These are phyloP conservation scores for Auriscalpium vulgare DNA, from an alignment of 768 basidiomycete genomes.

Conservation along the genomic window DNA sequence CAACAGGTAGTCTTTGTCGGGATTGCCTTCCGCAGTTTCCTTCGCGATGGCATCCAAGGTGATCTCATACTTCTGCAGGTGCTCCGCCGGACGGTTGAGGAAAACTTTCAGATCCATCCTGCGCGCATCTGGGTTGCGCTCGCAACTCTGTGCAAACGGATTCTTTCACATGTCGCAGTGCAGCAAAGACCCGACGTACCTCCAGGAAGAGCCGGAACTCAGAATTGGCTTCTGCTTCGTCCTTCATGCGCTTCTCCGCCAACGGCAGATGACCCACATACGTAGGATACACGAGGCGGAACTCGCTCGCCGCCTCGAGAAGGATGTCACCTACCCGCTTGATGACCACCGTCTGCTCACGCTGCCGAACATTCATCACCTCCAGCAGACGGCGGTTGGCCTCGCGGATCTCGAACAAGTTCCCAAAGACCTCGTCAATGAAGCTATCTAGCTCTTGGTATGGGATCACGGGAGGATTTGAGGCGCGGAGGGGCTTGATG, in stretches of 20 bases:
- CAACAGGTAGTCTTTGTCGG: constrained; percentile 74
- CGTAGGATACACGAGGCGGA: constrained; percentile 76
- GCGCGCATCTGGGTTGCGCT: constrained; percentile 45
- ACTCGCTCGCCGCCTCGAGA: constrained; percentile 79
- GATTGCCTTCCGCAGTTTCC: constrained; percentile 73
- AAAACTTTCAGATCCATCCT: constrained; percentile 72
- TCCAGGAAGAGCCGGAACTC: constrained; percentile 82
- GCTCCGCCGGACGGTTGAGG: constrained; percentile 71
- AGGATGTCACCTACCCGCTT: constrained; percentile 85
- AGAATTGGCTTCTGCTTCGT: constrained; percentile 75
- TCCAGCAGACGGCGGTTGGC: constrained; percentile 80
- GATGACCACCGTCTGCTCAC: constrained; percentile 78
- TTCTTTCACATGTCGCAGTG: not conserved
- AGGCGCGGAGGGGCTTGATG: constrained; percentile 44
- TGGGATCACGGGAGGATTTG: constrained; percentile 48
- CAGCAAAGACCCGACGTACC: constrained; percentile 32
- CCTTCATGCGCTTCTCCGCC: constrained; percentile 81
- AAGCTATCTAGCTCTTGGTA: constrained; percentile 64
- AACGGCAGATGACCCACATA: constrained; percentile 81
- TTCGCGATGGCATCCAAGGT: constrained; percentile 79
- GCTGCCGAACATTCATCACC: constrained; percentile 76
- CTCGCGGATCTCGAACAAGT: constrained; percentile 80
- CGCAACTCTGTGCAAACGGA: constrained; percentile 33
- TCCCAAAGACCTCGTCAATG: constrained; percentile 85
- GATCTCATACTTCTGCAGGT: constrained; percentile 78